These are phyloP conservation scores for Termitomyces sp. DNA, from an alignment of 768 basidiomycete genomes.

Conservation along the genomic window DNA sequence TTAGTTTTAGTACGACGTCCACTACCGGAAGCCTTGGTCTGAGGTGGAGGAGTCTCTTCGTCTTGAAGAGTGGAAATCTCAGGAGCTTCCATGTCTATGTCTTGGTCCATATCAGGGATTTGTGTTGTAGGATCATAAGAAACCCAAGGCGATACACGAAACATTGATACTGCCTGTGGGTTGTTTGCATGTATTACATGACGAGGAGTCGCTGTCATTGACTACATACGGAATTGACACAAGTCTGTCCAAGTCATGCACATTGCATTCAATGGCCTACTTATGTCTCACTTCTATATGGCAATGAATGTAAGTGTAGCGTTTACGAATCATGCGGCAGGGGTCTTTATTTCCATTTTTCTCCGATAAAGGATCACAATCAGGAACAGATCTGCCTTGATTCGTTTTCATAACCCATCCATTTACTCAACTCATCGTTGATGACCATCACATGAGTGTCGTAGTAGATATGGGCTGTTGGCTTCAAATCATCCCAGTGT, in stretches of 20 bases:
- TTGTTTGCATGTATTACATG: conserved; percentile 35
- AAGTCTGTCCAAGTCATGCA: conserved; percentile 6
- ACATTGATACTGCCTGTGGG: conserved; percentile 33
- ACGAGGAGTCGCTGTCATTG: conserved; percentile 8
- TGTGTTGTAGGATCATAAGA: conserved; percentile 38
- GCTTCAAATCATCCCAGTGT: conserved; percentile 49
- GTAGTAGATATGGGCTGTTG: conserved; percentile 65
- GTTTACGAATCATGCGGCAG: not conserved
- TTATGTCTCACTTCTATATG: not conserved
- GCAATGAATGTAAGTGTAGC: not conserved
- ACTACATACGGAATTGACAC: conserved; percentile 11
- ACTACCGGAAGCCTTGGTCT: conserved; percentile 24
- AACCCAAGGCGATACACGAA: conserved; percentile 62
- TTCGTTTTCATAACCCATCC: conserved; percentile 54
- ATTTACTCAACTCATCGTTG: conserved; percentile 51
- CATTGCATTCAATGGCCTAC: not conserved
- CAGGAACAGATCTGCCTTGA: conserved; percentile 30
- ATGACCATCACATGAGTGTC: conserved; percentile 55
- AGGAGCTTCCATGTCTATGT: conserved; percentile 72
- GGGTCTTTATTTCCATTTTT: not conserved
- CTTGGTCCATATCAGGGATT: conserved; percentile 33
- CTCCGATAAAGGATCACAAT: not conserved
- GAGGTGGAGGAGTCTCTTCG: conserved; percentile 65
- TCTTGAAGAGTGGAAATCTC: conserved; percentile 75
- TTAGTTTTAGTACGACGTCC: conserved; percentile 12